Evolutionary conservation across 352 stramenopile species (phyloP), one percentile per base, ranked within the genome.

Genomic region (Plasmopara viticola): DNA sequence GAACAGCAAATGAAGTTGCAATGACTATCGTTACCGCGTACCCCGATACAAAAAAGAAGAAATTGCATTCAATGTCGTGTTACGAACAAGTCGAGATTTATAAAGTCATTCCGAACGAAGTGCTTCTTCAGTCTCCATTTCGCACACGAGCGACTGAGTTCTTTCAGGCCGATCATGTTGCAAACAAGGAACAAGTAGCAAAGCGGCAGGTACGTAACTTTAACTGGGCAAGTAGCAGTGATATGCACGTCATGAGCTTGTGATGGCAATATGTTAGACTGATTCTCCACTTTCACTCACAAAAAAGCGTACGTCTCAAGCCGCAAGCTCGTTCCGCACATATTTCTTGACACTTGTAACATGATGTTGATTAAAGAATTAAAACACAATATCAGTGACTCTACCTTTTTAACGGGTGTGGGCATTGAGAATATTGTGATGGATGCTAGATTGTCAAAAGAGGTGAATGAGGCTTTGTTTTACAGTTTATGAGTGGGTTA

Each of bases 1-100:
- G 58, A 51, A 29, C 56, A 62, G 2, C 31, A 28, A 60, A 73
- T 9, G 48, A 61, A 51, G 46, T 62, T 33, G 44, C 49, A 2
- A 65, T 66, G 62, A 69, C 62, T 9, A 61, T 92, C 14, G 59
- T 84, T 8, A 44, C 81, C 6, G 76, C 76, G 17, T 92, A 86
- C 42, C 81, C 81, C 3, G 73, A 72, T 37, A 84, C 65, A 14
- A 89, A 84, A 52, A 79, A 84, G 37, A 87, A 85, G 39, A 80
- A 73, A 29, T 55, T 65, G 8, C 52, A 55, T 4, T 48, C 70
- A 0, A 74, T 62, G 43, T 59, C 66, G 8, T 66, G 60, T 41
- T 90, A 90, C 53, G 76, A 87, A n/a, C 70, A 81, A 25, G 76
- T 90, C 3, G 71, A 88, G 46, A 92, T 92, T 56, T 89, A 84